Evolutionary conservation across 2,329 filamentous ascomycete species (phyloP), one percentile per base, ranked within the genome.

Genomic region (Fusarium drepaniforme): DNA sequence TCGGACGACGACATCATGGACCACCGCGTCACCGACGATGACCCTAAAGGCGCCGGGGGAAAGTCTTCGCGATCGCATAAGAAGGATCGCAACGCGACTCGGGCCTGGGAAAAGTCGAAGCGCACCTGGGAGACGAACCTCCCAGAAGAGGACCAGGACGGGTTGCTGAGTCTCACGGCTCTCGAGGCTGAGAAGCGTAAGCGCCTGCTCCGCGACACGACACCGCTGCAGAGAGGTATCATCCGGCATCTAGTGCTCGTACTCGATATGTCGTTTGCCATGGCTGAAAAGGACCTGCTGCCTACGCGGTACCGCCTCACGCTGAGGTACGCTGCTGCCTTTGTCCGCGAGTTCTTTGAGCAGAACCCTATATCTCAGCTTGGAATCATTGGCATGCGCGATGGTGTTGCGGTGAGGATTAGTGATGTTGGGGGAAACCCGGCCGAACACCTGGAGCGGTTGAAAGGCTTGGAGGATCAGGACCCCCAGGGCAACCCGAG

Each of bases 311-410:
- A 96, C 83, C 89, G 95, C 42, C 89, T 98, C 37, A 93, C 92
- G 63, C 88, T 98, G 80, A 92, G 92, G 74, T 97, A 95, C 83
- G 93, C 95, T 18, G 90, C 93, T 74, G 93, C 95, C 67, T 99
- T 98, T 83, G 93, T 98, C 59, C 90, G 92, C 69, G 96, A 98
- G 82, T 99, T 95, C 85, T 99, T 98, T 81, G 97, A 98, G 84
- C 97, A 99, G 84, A 99, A 99, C 80, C 97, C 97, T 13, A 98
- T 99, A 76, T 97, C 95, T 12, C 97, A 99, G 84, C 90, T 99
- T 67, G 96, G 94, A 28, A 93, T 99, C 35, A 87, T 99, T 44
- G 96, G 94, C 61, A 98, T 98, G 94, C 91, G 94, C 72, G 97
- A 98, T 82, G 97, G 97, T 18, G 88, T 98, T 18, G 96, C 96